Evolutionary conservation across 2,329 filamentous ascomycete species (phyloP), one percentile per base, ranked within the genome.

Genomic region (Hymenoscyphus fructigenus): DNA sequence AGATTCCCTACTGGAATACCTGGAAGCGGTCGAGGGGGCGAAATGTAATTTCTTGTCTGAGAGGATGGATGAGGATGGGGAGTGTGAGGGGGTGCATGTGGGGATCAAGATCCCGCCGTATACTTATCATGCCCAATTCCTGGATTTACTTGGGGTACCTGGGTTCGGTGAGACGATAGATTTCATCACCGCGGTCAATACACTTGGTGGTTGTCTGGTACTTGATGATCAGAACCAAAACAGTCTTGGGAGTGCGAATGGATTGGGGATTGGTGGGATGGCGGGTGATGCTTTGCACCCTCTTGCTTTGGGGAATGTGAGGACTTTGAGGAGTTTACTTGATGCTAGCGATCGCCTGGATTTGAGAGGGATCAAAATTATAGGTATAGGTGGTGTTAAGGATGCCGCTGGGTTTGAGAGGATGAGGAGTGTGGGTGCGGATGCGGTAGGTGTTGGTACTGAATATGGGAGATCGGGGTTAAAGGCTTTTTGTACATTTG

Each of bases 41-140:
- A 67, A 66, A 47, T 9, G n/a, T 0, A 20, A 20, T 1, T 63
- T 58, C 20, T 32, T 53, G 3, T 7, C 28, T 10, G 41, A 26
- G 9, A 28, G 36, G 20, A 17, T 3, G 41, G 15, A n/a, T n/a
- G n/a, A n/a, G n/a, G 15, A 7, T 20, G 50, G 28, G 23, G 23
- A n/a, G n/a, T n/a, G 12, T 5, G 12, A 14, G 36, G 47, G 26
- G 32, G 28, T 74, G 9, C 67, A 69, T 44, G 76, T 87, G 0
- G 91, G 91, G 0, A 80, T 93, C 68, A 94, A 94, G 73, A 88
- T 86, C 0, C 91, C 91, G 5, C 91, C 91, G 0, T 93, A 92
- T 71, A 93, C 90, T 0, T 85, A 92, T 72, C 77, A 83, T 0
- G 85, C 81, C 0, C 87, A 93, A 72, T 93, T 89, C 73, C 74